Base-by-base conservation (phyloP, 768 basidiomycete species). In the Pleurotus salmoneostramineus region DNA sequence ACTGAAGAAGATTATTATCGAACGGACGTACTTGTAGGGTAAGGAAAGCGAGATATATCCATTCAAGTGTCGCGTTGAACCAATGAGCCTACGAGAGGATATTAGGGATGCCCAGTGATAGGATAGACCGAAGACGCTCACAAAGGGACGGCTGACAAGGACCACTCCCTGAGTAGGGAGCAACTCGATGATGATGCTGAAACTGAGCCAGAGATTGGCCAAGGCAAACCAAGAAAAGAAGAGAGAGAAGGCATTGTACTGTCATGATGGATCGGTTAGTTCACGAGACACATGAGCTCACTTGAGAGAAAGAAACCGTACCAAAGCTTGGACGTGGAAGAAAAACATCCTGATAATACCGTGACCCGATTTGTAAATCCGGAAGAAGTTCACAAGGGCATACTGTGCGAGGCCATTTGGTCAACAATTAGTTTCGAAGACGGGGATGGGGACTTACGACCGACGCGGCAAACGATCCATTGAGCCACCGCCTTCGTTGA, bases 221-320 rank as follows among this genome's bases (percentile, higher is more conserved):
- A 95, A 71, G 3, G 93, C 87, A 74, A 97, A 96, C 93, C 93
- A 97, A 8, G 89, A 86, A 76, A 97, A 95, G 63, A 94, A 63
- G 58, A 97, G 77, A 33, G 83, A 88, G 68, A 90, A 84, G 49
- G 93, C 64, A 71, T 94, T 95, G 71, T 93, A 95, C 89, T 93
- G 58, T 11, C 50, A 48, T n/a, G 2, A 27, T 27, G 21, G 21
- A 27, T 3, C 21, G 21, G 21, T 27, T 27, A 27, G 21, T 27
- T 27, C 21, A 27, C 21, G 21, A 27, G 21, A 27, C 21, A n/a
- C 37, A n/a, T 10, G 37, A 40, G 8, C 37, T 8, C 37, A 40
- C 8, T 40, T 3, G 37, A 40, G 3, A 10, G 10, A 40, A 14
- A n/a, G 37, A 8, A n/a, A 40, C 37, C n/a, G 58, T 21, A 93